A percentile compares a stretch with the other conserved stretches of the same genome.
Evolutionary conservation across 106 monocot genomes (phyloP).

Genomic region (Dioscorea alata): DNA sequence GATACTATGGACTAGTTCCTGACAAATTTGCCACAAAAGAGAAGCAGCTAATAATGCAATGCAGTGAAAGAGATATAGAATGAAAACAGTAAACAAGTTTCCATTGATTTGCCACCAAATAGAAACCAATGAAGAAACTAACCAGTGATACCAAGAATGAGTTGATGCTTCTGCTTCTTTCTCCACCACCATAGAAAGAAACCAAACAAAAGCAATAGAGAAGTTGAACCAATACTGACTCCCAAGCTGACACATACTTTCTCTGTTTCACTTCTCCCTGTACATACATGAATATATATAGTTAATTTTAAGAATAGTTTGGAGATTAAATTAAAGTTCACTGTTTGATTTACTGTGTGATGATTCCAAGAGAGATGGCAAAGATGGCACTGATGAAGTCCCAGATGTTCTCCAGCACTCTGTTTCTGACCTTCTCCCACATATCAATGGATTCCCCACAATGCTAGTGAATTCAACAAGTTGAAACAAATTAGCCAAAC

Average conservation of each 20-base stretch:
- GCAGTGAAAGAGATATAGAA: too few species aligned
- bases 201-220: conserved; percentile 26
- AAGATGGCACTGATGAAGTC: conserved; percentile 20
- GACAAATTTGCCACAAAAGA: too few species aligned
- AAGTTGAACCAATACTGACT: conserved; percentile 41
- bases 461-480: background rate
- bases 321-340: background rate
- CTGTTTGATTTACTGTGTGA: conserved; percentile 33
- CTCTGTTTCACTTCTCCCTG: conserved; percentile 35
- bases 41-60: too few species aligned
- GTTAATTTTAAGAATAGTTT: background rate
- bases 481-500: conserved; percentile 1
- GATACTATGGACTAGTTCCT: too few species aligned
- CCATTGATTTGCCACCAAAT: too few species aligned
- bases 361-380: conserved; percentile 44
- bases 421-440: conserved; percentile 36
- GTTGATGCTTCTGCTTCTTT: conserved; percentile 40
- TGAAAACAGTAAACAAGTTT: too few species aligned
- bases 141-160: conserved; percentile 53
- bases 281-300: background rate
- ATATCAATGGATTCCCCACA: conserved; percentile 61
- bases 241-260: conserved; percentile 73
- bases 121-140: background rate
- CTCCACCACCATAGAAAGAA: conserved; percentile 46
- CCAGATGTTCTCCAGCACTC: conserved; percentile 45